Conservation (phyloP, 2,329 filamentous ascomycete genomes). For the Nemania sp. region DNA sequence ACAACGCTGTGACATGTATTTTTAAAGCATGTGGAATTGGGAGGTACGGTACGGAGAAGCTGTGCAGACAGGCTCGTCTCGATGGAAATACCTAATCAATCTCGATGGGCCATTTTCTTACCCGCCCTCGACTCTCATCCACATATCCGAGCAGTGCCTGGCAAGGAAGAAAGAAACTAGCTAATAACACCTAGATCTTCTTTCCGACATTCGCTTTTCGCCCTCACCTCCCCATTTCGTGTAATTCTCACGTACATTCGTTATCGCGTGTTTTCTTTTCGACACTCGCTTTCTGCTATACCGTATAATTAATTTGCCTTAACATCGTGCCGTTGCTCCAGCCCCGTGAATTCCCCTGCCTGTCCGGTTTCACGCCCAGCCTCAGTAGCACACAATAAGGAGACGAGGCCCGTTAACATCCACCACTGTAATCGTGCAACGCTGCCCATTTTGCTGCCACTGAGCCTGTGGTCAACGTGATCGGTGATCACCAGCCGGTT, state of each 20-base stretch:
- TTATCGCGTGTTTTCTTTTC: conserved; percentile 21
- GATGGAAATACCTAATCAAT: conserved; percentile 30
- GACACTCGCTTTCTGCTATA: conserved; percentile 37
- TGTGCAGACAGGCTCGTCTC: conserved; percentile 17
- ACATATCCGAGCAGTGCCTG: conserved; percentile 22
- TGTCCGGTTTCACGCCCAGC: no score
- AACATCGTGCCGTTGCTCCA: no score
- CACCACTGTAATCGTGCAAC: conserved; percentile 1
- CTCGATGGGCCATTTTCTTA: conserved; percentile 17
- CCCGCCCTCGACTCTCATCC: conserved; percentile 21
- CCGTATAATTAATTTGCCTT: conserved; percentile 23
- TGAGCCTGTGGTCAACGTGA: conserved; percentile 23
- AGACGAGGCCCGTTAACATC: no score
- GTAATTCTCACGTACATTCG: conserved; percentile 28
- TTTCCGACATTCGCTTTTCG: conserved; percentile 29
- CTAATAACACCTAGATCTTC: conserved; percentile 16
- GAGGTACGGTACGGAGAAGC: conserved; percentile 13
- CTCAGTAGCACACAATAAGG: conserved; percentile 19
- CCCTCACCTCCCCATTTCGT: conserved; percentile 24
- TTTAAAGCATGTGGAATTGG: conserved; percentile 14
- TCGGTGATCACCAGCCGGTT: conserved; percentile 27
- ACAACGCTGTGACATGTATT: conserved; percentile 20
- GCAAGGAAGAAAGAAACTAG: conserved; percentile 10
- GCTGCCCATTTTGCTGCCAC: conserved; percentile 16
- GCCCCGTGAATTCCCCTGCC: no score